Evolutionary conservation across 2,329 filamentous ascomycete genomes (phyloP), one percentile per base, ranked within the genome.

Genomic region (Colletotrichum aenigma): DNA sequence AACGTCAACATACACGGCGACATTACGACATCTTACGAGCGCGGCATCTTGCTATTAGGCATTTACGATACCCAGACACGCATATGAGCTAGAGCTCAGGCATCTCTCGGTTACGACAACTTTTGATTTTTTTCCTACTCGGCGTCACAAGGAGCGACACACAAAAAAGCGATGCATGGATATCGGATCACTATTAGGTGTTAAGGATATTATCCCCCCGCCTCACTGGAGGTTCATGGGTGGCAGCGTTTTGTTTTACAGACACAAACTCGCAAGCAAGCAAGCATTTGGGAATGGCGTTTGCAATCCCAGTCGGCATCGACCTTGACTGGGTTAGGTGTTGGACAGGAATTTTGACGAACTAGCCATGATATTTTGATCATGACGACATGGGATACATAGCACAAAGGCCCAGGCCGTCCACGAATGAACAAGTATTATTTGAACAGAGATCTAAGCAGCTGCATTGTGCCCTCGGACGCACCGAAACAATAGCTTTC

Each of bases 31-130:
- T 73, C 36, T 30, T 61, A 73, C 48, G 65, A 76, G 64, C 66
- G 62, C 66, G 72, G 75, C 70, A 74, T 77, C 67, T 65, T 76
- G 78, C 78, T 79, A 38, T 73, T 55, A 79, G 78, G 78, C 78
- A 77, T 78, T 56, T 43, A 65, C 65, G 79, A 79, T 79, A 80
- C 78, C 79, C 73, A 66, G n/a, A 30, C 28, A 69, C 34, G 65
- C 58, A 60, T 52, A 65, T 64, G 64, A 75, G 65, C 52, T 76
- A 69, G 64, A 69, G 65, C 34, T 73, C 48, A 38, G 26, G 55
- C 68, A 72, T 36, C 3, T 60, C 38, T 12, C 24, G 36, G 24
- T 62, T 9, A 62, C 30, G 30, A 62, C 58, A 18, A 62, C 28
- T 36, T 34, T 6, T 15, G n/a, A 5, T 21, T 36, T 26, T 56